Base-by-base conservation (phyloP, 495 filamentous ascomycete genomes). In the Parathielavia appendiculata region DNA sequence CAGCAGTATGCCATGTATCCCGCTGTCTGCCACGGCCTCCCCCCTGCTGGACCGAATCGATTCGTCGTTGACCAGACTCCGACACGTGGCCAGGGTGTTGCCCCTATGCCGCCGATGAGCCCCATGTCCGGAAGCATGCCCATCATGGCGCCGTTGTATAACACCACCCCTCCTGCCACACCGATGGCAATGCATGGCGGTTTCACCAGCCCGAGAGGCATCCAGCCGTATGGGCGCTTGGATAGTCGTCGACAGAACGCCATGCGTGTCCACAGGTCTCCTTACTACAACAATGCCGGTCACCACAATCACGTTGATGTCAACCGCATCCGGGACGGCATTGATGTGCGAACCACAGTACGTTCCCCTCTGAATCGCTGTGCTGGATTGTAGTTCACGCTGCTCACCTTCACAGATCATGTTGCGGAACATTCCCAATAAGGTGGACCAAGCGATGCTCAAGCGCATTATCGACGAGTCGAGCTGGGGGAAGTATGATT, bases 361-460 rank as follows among this genome's bases (percentile, higher is more conserved):
- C 66, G 82, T 75, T 26, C 1, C 17, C 7, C 19, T 13, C 13
- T 23, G 13, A 26, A 26, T 44, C 48, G 26, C n/a, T 49, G 2
- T 47, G 14, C 7, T 17, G 13, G 14, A 36, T 23, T 2, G 6
- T 39, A 44, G 53, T 64, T 71, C n/a, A 68, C 61, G 11, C 11
- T 0, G 40, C 65, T 70, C n/a, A 68, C 60, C 9, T 9, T 0
- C 41, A 10, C 61, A 95, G 90, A 86, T 98, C 57, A 98, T 98
- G 93, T 76, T 97, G 26, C 86, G 92, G 10, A 97, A 97, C 66
- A 93, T 97, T 53, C 93, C 93, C 5, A 96, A 95, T 72, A 89
- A 89, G 65, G 85, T 97, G 59, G 83, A 89, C 57, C 85, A 88
- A 72, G 86, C 86, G 64, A 84, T 86, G 69, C 74, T 97, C 17